A percentile compares a stretch with the other conserved stretches of the same genome.
Conservation (phyloP, 2,329 filamentous ascomycete genomes). For the Colletotrichum scovillei region DNA sequence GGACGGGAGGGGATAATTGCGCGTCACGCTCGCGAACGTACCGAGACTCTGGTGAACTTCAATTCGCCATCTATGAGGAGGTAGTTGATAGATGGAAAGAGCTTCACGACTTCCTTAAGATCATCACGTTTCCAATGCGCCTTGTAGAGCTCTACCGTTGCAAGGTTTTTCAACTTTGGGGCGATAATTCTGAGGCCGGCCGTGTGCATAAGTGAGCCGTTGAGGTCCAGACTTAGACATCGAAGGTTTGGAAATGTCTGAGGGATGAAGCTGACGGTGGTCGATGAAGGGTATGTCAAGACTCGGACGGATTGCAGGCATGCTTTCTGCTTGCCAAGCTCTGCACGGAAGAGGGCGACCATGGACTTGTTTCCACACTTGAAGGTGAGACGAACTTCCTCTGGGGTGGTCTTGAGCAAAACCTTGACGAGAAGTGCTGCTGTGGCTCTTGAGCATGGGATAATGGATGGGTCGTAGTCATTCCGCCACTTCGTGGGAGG, state of each 20-base stretch:
- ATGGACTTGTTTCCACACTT: background rate
- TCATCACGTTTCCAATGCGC: background rate
- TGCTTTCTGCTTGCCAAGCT: background rate
- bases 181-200: background rate
- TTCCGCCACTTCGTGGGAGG: background rate
- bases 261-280: background rate
- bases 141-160: background rate
- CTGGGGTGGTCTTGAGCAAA: background rate
- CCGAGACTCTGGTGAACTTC: background rate
- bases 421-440: background rate
- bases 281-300: background rate
- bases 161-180: background rate
- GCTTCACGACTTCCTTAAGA: background rate
- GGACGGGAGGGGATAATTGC: too few species aligned
- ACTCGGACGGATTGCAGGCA: background rate
- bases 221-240: background rate
- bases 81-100: background rate
- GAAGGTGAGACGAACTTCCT: background rate
- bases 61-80: background rate
- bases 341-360: background rate
- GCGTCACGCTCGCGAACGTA: background rate
- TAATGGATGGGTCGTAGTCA: background rate
- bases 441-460: background rate
- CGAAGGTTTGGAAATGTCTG: background rate
- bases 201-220: background rate